A percentile compares a stretch with the other conserved stretches of the same genome.
These are phyloP conservation scores for Lactarius hatsudake DNA, from an alignment of 768 basidiomycete species.

Conservation along the genomic window DNA sequence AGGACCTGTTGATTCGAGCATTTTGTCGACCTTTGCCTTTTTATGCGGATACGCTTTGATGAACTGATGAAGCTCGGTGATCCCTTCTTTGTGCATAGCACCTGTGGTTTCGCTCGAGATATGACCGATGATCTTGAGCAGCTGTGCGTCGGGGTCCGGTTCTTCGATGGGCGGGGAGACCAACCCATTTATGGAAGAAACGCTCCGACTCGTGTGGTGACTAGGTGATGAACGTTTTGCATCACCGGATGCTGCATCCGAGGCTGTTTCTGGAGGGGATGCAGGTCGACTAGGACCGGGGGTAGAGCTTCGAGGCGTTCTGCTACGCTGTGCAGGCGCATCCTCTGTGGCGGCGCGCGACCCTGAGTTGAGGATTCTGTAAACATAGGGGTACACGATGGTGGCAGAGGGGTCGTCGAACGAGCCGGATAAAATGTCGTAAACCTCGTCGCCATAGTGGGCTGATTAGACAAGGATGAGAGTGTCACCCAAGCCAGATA, in stretches of 20 bases:
- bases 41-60: slow-evolving; percentile 89
- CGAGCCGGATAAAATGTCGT: slow-evolving; percentile 83
- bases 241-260: slow-evolving; percentile 44
- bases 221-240: slow-evolving; percentile 57
- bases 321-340: slow-evolving; percentile 29
- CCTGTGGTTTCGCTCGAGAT: slow-evolving; percentile 88
- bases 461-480: slow-evolving; percentile 42
- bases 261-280: slow-evolving; percentile 62
- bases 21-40: slow-evolving; percentile 75
- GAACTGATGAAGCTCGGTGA: slow-evolving; percentile 92
- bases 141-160: slow-evolving; percentile 82
- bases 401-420: slow-evolving; percentile 98
- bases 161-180: slow-evolving; percentile 63
- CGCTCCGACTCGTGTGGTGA: slow-evolving; percentile 65
- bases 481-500: slow-evolving; percentile 6
- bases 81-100: slow-evolving; percentile 88
- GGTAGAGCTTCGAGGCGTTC: slow-evolving; percentile 47
- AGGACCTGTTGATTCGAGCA: slow-evolving; percentile 84
- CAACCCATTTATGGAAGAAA: slow-evolving; percentile 60
- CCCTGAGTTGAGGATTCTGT: slow-evolving; percentile 79
- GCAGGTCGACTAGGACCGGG: slow-evolving; percentile 65
- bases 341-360: slow-evolving; percentile 42
- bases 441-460: slow-evolving; percentile 84
- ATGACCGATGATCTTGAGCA: slow-evolving; percentile 79
- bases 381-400: slow-evolving; percentile 94